phyloP scores from a whole-genome alignment of 495 filamentous ascomycete species.

The Hyphodiscus hymeniophilus region DNA sequence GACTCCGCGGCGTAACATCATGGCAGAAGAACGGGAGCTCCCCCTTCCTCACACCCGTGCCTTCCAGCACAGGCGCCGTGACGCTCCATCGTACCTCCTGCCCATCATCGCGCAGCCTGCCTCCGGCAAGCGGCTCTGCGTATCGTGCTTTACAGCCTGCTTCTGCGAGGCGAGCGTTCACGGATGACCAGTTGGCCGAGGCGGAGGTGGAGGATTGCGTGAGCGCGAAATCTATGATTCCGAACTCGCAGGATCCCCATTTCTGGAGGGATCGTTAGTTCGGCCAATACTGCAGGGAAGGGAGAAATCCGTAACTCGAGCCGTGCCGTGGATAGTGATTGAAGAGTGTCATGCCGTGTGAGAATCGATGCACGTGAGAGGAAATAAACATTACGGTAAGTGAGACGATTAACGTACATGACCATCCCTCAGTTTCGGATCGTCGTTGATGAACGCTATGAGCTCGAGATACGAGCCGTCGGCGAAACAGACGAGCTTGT shows the following conservation, averaged over 20 bases:
- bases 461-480: slow-evolving; percentile 54
- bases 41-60: slow-evolving; percentile 14
- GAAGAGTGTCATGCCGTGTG: too few relatives aligned
- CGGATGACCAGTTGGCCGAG: slow-evolving; percentile 16
- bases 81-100: slow-evolving; percentile 40
- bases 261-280: too few relatives aligned
- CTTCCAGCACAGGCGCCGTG: slow-evolving; percentile 34
- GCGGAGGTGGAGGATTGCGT: too few relatives aligned
- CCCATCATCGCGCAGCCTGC: slow-evolving; percentile 36
- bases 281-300: too few relatives aligned
- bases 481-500: slow-evolving; percentile 44
- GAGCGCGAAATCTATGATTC: slow-evolving; percentile 47
- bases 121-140: slow-evolving; percentile 31
- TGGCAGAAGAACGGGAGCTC: slow-evolving; percentile 50
- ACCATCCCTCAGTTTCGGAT: slow-evolving; percentile 27
- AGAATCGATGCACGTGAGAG: too few relatives aligned
- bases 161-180: slow-evolving; percentile 22
- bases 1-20: slow-evolving; percentile 45
- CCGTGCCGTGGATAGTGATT: too few relatives aligned
- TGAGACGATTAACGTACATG: too few relatives aligned
- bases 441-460: slow-evolving; percentile 47
- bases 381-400: too few relatives aligned
- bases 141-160: slow-evolving; percentile 32
- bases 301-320: too few relatives aligned
- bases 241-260: slow-evolving; percentile 40